Evolutionary conservation across 495 filamentous ascomycete species (phyloP).

Genomic region (Xylaria sp.): DNA sequence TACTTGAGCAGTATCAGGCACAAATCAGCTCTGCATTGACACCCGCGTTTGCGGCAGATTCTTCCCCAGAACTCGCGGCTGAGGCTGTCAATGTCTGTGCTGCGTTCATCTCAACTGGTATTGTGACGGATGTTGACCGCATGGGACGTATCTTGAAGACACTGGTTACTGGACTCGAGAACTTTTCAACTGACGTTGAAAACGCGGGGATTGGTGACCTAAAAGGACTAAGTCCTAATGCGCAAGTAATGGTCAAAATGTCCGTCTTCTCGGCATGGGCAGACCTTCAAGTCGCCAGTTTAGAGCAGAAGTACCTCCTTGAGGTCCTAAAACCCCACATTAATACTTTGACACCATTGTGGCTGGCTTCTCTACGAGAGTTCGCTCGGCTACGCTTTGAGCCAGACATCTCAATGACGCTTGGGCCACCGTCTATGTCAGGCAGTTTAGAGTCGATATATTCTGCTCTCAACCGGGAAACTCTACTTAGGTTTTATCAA

Average conservation of each 20-base stretch:
- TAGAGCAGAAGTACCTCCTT: conserved; percentile 87
- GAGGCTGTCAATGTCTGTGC: conserved; percentile 98
- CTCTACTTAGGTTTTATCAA: conserved; percentile 94
- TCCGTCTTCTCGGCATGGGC: conserved; percentile 98
- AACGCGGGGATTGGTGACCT: conserved; percentile 91
- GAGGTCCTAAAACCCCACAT: conserved; percentile 92
- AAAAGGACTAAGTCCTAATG: conserved; percentile 92
- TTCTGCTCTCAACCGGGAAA: conserved; percentile 91
- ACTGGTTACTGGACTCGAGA: conserved; percentile 88
- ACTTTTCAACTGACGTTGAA: conserved; percentile 84
- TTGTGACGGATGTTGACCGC: conserved; percentile 95
- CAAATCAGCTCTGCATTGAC: conserved; percentile 97
- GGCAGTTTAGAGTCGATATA: conserved; percentile 89
- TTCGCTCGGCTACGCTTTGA: conserved; percentile 95
- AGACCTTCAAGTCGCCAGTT: conserved; percentile 95
- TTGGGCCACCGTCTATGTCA: conserved; percentile 75
- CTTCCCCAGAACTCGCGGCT: conserved; percentile 91
- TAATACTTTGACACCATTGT: conserved; percentile 84
- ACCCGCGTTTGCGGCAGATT: conserved; percentile 94
- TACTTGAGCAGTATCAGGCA: conserved; percentile 97
- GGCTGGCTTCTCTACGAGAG: conserved; percentile 91
- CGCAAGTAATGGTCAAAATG: conserved; percentile 97
- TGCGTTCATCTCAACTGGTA: conserved; percentile 93
- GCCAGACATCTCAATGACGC: conserved; percentile 90
- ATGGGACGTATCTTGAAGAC: conserved; percentile 98